Percentiles rank a stretch among this genome's conserved stretches.
phyloP scores from a whole-genome alignment of 257 asterid genomes.

The Anisodus tanguticus region DNA sequence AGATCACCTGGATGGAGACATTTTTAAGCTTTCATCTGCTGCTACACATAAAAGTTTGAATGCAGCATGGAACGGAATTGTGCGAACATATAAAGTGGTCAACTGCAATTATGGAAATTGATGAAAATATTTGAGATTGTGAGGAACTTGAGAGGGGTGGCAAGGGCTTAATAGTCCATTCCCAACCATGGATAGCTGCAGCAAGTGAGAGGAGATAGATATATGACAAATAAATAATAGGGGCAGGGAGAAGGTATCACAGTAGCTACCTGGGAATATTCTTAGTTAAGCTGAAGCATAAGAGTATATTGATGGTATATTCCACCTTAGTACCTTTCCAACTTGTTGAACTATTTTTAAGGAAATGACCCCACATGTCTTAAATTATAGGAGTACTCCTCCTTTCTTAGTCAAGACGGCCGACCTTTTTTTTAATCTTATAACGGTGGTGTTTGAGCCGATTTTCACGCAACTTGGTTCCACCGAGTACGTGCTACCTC shows the following conservation, averaged over 20 bases:
- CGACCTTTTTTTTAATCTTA: background rate
- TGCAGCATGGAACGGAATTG: background rate
- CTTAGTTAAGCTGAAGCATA: conserved; percentile 20
- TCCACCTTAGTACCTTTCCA: conserved; percentile 30
- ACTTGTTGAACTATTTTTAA: conserved; percentile 27
- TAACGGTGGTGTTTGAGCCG: background rate
- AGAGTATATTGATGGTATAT: conserved; percentile 44
- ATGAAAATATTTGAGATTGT: background rate
- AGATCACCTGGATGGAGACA: background rate
- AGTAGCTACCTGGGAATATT: conserved; percentile 27
- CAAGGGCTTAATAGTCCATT: background rate
- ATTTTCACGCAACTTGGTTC: background rate
- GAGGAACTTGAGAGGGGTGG: background rate
- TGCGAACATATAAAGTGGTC: background rate
- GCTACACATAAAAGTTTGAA: background rate
- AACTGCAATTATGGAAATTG: background rate
- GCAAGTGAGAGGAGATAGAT: background rate
- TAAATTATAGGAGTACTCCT: background rate
- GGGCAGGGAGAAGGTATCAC: background rate
- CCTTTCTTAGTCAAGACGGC: background rate
- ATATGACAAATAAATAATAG: background rate
- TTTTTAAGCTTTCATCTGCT: background rate
- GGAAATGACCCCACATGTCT: conserved; percentile 11
- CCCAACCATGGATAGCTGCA: background rate
- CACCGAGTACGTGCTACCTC: background rate